Base-by-base conservation (phyloP, 2,329 filamentous ascomycete species). In the Fusarium nurragi region DNA sequence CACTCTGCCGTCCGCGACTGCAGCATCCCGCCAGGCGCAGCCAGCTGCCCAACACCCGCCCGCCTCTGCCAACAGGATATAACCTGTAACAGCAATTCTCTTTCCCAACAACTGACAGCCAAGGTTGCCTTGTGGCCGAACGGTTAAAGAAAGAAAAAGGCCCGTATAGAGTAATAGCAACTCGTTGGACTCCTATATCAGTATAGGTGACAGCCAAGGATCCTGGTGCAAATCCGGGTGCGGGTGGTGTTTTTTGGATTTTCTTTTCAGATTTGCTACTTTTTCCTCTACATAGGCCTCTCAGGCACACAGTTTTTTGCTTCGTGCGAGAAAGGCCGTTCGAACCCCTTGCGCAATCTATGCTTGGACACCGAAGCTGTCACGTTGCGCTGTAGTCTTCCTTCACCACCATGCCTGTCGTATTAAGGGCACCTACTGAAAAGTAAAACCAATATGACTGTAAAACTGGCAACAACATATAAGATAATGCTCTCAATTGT, bases 121-220 rank as follows among this genome's bases (percentile, higher is more conserved):
- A 37, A 34, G 19, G 39, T n/a, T 19, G 16, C 26, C 45, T 44
- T 21, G n/a, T 72, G 67, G 68, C 55, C 67, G 53, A 71, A 45
- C 55, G 70, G 69, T 72, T 56, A 69, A 61, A 44, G 14, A 22
- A 36, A 25, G 46, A 26, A 37, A 60, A 60, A 57, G 7, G 58
- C 72, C 73, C 73, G 73, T 73, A 75, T 74, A 74, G 71, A 74
- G 73, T 74, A 74, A 74, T 73, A 75, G 74, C 52, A 75, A 74
- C 73, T 75, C 73, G 73, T 75, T 75, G 71, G 74, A 71, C 74
- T 76, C 74, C 73, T 76, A 74, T 70, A 61, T 45, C 60, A 54
- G 60, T 61, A 60, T 73, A 73, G 68, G 68, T 50, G 69, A 60
- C 36, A 76, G 74, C 72, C 74, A 76, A 75, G 72, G 73, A 76